Base-by-base conservation (phyloP, 495 filamentous ascomycete genomes). In the Lepraria neglecta region DNA sequence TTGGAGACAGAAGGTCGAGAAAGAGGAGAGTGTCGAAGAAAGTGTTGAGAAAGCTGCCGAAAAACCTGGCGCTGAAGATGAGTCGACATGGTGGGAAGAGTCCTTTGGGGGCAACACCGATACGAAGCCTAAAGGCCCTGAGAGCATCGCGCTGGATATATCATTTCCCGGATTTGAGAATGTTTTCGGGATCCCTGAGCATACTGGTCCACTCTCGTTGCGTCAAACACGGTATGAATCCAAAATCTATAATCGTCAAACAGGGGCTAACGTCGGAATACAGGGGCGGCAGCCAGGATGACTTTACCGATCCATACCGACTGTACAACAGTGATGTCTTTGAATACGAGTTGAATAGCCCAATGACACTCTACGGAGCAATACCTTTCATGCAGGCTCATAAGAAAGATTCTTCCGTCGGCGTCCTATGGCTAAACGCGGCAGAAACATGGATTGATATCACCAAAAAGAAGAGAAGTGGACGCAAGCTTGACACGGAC, bases 311-410 rank as follows among this genome's bases (percentile, higher is more conserved):
- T 43, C 92, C 92, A 12, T 98, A 98, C 76, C 84, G 92, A 43
- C 71, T 98, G 68, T 97, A 96, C 75, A 98, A 98, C 70, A 78
- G 88, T 9, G 92, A 98, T 73, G 94, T 98, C 28, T 97, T 98
- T 66, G 94, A 98, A 74, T 98, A 98, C 72, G 87, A 94, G 65
- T 81, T 95, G 65, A 86, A 96, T 72, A 96, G 90, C 73, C 90
- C 92, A 4, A 98, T 98, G 92, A 96, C 92, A 14, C 77, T 98
- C 24, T 98, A 98, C 68, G 92, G 92, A 56, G 73, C 90, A 7
- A 97, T 98, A 67, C 92, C 92, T 21, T 86, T 96, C 67, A 95
- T 98, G 90, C 92, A 97, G 73, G 92, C 92, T 19, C 92, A 97
- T 64, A 86, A 86, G 67, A 92, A 92, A 71, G 85, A 84, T 69